phyloP scores from a whole-genome alignment of 1,284 basidiomycete species.

The Ceratobasidium sp. region DNA sequence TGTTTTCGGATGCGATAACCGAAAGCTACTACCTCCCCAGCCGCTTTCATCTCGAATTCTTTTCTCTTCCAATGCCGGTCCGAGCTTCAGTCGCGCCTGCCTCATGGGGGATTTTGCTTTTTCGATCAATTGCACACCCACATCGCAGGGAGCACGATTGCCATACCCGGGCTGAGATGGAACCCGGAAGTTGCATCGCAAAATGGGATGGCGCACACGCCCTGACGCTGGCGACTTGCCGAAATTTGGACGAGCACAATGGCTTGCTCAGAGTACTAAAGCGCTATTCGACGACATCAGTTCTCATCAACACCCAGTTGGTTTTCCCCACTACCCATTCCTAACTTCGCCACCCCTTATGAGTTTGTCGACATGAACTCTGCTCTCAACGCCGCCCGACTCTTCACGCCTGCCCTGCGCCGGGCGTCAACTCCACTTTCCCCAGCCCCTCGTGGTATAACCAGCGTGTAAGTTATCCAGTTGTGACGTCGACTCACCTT shows the following conservation, averaged over 20 bases:
- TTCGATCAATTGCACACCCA: slow-evolving; percentile 1
- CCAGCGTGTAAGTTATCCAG: slow-evolving; percentile 9
- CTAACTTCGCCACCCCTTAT: slow-evolving; percentile 57
- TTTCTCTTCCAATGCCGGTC: not conserved
- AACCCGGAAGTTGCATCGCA: slow-evolving; percentile 1
- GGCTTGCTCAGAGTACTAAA: slow-evolving; percentile 29
- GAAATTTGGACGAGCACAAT: slow-evolving; percentile 18
- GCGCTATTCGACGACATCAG: not conserved
- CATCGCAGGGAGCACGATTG: not conserved
- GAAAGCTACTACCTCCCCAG: not conserved
- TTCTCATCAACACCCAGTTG: slow-evolving; percentile 12
- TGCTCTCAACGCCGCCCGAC: slow-evolving; percentile 34
- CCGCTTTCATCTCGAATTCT: not conserved
- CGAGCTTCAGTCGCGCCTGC: slow-evolving; percentile 28
- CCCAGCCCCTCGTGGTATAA: not conserved
- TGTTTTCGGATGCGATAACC: not conserved
- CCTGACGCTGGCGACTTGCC: slow-evolving; percentile 35
- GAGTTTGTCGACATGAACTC: slow-evolving; percentile 26
- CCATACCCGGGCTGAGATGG: slow-evolving; percentile 11
- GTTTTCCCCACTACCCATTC: not conserved
- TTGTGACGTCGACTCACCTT: not conserved
- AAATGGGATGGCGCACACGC: slow-evolving; percentile 34
- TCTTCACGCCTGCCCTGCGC: slow-evolving; percentile 38
- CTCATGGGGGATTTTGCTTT: slow-evolving; percentile 30
- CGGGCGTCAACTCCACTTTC: not conserved